phyloP scores from a whole-genome alignment of 129 eudicot species.

The Kitagawia praeruptora region DNA sequence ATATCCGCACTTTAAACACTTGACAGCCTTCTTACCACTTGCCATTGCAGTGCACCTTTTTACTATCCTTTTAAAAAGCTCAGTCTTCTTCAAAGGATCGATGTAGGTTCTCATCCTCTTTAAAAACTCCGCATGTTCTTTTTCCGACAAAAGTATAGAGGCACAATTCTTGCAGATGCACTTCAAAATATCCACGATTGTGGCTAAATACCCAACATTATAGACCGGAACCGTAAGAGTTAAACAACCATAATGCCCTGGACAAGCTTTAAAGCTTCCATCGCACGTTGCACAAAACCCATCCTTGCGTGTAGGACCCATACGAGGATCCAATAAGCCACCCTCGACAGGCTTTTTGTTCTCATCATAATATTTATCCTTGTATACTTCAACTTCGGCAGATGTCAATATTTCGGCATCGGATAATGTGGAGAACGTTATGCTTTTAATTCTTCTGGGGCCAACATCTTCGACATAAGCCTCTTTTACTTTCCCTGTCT shows the following conservation, averaged over 20 bases:
- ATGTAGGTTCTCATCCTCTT: slow-evolving; percentile 73
- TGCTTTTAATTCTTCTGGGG: slow-evolving; percentile 72
- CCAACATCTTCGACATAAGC: slow-evolving; percentile 78
- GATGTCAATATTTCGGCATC: slow-evolving; percentile 51
- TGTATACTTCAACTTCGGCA: slow-evolving; percentile 56
- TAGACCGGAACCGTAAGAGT: slow-evolving; percentile 72
- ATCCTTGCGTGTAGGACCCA: slow-evolving; percentile 84
- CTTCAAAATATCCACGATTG: slow-evolving; percentile 78
- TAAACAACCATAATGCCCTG: slow-evolving; percentile 81
- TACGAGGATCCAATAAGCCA: slow-evolving; percentile 78
- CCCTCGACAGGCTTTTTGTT: slow-evolving; percentile 31
- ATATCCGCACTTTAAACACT: slow-evolving; percentile 75
- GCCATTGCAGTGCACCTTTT: slow-evolving; percentile 62
- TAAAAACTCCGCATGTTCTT: slow-evolving; percentile 38
- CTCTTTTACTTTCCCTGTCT: slow-evolving; percentile 30
- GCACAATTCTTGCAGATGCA: slow-evolving; percentile 96
- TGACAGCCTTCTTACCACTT: slow-evolving; percentile 40
- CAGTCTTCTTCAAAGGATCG: slow-evolving; percentile 58
- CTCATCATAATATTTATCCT: slow-evolving; percentile 38
- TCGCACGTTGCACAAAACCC: slow-evolving; percentile 66
- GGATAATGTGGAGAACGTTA: slow-evolving; percentile 45
- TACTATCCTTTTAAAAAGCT: slow-evolving; percentile 43
- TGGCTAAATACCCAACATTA: slow-evolving; percentile 73
- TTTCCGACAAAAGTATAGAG: slow-evolving; percentile 55
- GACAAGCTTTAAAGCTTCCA: slow-evolving; percentile 54